phyloP scores from a whole-genome alignment of 2,329 filamentous ascomycete species.

The Hymenoscyphus linearis region DNA sequence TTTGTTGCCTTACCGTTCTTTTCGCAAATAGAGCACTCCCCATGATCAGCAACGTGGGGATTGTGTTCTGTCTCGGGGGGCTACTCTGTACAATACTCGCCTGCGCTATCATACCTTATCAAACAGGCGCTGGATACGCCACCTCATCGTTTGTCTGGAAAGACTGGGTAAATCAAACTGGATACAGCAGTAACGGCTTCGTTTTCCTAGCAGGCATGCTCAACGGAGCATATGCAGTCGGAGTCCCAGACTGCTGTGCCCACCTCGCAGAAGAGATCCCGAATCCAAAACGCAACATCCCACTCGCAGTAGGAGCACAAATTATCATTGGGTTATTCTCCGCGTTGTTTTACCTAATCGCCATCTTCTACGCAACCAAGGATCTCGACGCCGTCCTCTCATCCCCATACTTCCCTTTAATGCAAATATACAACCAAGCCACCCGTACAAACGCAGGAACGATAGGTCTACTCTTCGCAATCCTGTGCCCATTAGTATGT shows the following conservation, averaged over 20 bases:
- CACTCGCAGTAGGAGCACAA: slow-evolving; percentile 47
- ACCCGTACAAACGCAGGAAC: slow-evolving; percentile 47
- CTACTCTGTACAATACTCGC: slow-evolving; percentile 43
- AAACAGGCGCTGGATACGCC: slow-evolving; percentile 38
- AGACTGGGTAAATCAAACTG: slow-evolving; percentile 41
- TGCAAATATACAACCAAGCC: slow-evolving; percentile 59
- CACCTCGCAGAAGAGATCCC: slow-evolving; percentile 63
- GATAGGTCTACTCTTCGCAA: slow-evolving; percentile 47
- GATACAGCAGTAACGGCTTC: slow-evolving; percentile 46
- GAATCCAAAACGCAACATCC: slow-evolving; percentile 45
- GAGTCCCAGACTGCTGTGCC: slow-evolving; percentile 58
- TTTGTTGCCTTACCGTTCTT: slow-evolving; percentile 41
- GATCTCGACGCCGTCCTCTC: slow-evolving; percentile 48
- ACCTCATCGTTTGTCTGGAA: slow-evolving; percentile 39
- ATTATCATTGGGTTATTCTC: slow-evolving; percentile 47
- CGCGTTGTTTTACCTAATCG: slow-evolving; percentile 46
- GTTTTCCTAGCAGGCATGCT: slow-evolving; percentile 56
- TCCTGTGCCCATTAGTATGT: slow-evolving; percentile 47
- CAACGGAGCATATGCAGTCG: slow-evolving; percentile 65
- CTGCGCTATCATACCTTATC: slow-evolving; percentile 48
- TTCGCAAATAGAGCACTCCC: slow-evolving; percentile 51
- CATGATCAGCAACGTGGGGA: slow-evolving; percentile 47
- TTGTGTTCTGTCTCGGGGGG: slow-evolving; percentile 47
- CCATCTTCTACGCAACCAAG: slow-evolving; percentile 53
- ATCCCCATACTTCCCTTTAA: slow-evolving; percentile 54